Conservation (phyloP, 208 protist species). For the Acanthamoeba healyi region DNA sequence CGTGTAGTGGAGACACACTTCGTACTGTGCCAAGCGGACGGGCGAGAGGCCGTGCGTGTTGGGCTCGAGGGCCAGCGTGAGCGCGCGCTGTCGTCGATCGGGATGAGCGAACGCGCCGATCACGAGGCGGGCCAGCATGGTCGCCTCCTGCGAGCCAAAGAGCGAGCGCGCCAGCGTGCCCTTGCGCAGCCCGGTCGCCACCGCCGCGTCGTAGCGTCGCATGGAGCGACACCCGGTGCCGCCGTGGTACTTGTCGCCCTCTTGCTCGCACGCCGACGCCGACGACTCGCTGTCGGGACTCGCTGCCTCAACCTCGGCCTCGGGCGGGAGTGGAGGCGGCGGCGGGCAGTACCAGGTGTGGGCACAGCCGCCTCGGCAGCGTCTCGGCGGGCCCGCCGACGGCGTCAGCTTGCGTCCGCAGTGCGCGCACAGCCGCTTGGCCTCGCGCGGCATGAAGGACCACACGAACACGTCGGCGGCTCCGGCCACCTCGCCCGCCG, state of each 20-base stretch:
- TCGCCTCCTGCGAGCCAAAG: conserved; percentile 24
- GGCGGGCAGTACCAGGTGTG: conserved; percentile 9
- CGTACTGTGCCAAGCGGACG: conserved; percentile 25
- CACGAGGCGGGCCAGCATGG: conserved; percentile 26
- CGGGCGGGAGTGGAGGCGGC: no score
- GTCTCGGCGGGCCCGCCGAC: background rate
- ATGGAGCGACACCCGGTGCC: conserved; percentile 4
- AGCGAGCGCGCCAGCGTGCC: conserved; percentile 19
- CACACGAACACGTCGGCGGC: background rate
- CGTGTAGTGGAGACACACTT: background rate
- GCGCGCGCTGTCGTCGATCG: background rate
- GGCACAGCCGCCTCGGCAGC: background rate
- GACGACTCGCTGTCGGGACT: background rate
- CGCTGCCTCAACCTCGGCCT: no score
- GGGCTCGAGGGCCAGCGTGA: conserved; percentile 27
- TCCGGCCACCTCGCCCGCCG: background rate
- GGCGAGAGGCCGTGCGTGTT: conserved; percentile 4
- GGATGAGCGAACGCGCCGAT: conserved; percentile 50
- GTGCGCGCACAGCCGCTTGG: background rate
- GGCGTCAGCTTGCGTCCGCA: background rate
- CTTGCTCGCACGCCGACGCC: background rate
- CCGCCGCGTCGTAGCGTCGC: conserved; percentile 9
- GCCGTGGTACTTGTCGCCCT: background rate
- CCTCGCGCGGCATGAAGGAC: background rate
- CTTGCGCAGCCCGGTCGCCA: conserved; percentile 23